A percentile compares a stretch with the other conserved stretches of the same genome.
These are phyloP conservation scores for Pseudoneurospora amorphoporcata DNA, from an alignment of 495 filamentous ascomycete genomes.

Conservation along the genomic window DNA sequence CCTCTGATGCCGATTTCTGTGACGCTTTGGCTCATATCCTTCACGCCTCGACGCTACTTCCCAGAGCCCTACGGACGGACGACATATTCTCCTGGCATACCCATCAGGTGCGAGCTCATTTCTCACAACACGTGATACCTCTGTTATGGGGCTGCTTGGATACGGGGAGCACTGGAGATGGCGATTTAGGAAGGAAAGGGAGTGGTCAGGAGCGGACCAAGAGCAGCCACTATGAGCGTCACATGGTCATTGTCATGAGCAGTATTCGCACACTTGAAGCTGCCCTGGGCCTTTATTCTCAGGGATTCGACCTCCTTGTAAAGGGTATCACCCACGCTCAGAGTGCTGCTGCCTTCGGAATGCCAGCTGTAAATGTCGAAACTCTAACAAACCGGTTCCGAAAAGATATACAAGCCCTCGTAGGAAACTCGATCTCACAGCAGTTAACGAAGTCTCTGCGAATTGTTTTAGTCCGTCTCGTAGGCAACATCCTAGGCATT, in stretches of 20 bases:
- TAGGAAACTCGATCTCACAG: constrained; percentile 52
- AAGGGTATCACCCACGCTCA: constrained; percentile 20
- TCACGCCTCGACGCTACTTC: constrained; percentile 26
- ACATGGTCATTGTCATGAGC: constrained; percentile 32
- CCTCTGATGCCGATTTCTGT: constrained; percentile 26
- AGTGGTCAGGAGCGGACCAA: background rate
- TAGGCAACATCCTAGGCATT: constrained; percentile 48
- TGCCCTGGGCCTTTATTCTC: constrained; percentile 38
- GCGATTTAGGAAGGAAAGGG: background rate
- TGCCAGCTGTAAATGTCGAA: constrained; percentile 18
- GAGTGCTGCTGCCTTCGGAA: constrained; percentile 1
- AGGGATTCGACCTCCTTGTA: constrained; percentile 35
- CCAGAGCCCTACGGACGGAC: constrained; percentile 35
- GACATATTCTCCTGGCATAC: constrained; percentile 43
- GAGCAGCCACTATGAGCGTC: constrained; percentile 19
- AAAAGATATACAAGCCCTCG: constrained; percentile 53
- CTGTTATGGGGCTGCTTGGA: constrained; percentile 28
- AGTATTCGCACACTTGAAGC: constrained; percentile 40
- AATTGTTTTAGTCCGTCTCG: constrained; percentile 41
- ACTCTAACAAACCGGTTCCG: constrained; percentile 39
- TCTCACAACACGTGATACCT: constrained; percentile 40
- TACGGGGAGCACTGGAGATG: constrained; percentile 5
- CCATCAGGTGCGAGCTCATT: constrained; percentile 41
- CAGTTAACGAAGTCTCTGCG: constrained; percentile 42
- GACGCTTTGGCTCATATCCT: constrained; percentile 34